Conservation (phyloP, 192 early-diverging fungal genomes). For the Funneliformis geosporum region DNA sequence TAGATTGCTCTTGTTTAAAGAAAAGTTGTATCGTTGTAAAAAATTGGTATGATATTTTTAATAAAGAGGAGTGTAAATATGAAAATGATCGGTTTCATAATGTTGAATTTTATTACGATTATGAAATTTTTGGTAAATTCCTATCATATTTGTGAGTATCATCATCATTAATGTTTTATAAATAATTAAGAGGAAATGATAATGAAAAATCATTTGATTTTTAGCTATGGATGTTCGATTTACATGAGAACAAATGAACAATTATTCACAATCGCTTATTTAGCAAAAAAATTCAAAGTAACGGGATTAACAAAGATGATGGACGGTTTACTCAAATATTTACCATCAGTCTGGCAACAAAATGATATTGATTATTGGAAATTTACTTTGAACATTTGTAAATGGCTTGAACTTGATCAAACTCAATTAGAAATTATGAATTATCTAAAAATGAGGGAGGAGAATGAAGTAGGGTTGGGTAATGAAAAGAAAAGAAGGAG, state of each 20-base stretch:
- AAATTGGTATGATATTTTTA: constrained; percentile 2
- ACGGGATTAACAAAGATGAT: neutral
- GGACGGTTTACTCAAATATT: constrained; percentile 7
- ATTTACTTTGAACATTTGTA: neutral
- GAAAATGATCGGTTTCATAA: neutral
- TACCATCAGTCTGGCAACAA: constrained; percentile 1
- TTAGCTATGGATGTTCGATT: constrained; percentile 12
- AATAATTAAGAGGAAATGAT: neutral
- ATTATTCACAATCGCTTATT: constrained; percentile 15
- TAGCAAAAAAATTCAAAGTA: constrained; percentile 12
- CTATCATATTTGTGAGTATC: constrained; percentile 3
- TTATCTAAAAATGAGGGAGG: neutral
- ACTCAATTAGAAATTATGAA: neutral
- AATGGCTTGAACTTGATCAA: constrained; percentile 1
- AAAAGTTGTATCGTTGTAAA: neutral
- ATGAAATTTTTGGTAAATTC: constrained; percentile 20
- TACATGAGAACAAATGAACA: neutral
- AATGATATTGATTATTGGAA: constrained; percentile 6
- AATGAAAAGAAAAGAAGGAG: neutral
- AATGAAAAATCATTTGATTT: neutral
- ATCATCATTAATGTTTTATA: neutral
- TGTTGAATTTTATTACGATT: constrained; percentile 18
- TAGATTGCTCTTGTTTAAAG: constrained; percentile 1
- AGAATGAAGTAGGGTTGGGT: neutral
- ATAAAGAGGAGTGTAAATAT: neutral